These are phyloP conservation scores for Salix caprea DNA, from an alignment of 345 rosid genomes.

Conservation along the genomic window DNA sequence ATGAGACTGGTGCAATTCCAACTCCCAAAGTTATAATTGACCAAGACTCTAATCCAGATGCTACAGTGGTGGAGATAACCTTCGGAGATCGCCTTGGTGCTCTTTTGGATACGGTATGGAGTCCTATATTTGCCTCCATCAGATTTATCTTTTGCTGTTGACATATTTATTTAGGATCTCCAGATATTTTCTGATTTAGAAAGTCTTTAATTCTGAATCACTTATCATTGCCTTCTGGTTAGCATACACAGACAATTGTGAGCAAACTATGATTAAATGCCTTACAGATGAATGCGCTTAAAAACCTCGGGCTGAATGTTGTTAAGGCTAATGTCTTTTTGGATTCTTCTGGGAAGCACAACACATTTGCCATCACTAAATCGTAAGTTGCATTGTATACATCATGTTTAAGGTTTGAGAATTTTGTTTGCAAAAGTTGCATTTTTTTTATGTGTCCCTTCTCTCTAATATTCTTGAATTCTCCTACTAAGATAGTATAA, in stretches of 20 bases:
- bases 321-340: slow-evolving; percentile 83
- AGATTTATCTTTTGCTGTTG: background rate
- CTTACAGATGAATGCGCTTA: slow-evolving; percentile 83
- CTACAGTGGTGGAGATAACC: slow-evolving; percentile 78
- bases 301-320: slow-evolving; percentile 89
- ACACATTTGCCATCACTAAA: slow-evolving; percentile 75
- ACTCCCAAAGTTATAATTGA: slow-evolving; percentile 92
- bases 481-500: background rate
- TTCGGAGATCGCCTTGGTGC: slow-evolving; percentile 99
- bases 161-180: background rate
- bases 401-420: background rate
- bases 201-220: background rate
- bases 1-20: slow-evolving; percentile 62
- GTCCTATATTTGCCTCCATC: background rate
- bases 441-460: background rate
- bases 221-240: background rate
- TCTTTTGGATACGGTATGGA: slow-evolving; percentile 76
- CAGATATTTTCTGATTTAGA: background rate
- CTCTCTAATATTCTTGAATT: background rate
- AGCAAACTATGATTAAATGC: slow-evolving; percentile 16
- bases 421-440: background rate
- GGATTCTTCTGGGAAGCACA: slow-evolving; percentile 96
- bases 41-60: slow-evolving; percentile 88
- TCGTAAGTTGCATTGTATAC: slow-evolving; percentile 48
- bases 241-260: background rate